These are phyloP conservation scores for Scutellaria galericulata DNA, from an alignment of 257 asterid species.

Conservation along the genomic window DNA sequence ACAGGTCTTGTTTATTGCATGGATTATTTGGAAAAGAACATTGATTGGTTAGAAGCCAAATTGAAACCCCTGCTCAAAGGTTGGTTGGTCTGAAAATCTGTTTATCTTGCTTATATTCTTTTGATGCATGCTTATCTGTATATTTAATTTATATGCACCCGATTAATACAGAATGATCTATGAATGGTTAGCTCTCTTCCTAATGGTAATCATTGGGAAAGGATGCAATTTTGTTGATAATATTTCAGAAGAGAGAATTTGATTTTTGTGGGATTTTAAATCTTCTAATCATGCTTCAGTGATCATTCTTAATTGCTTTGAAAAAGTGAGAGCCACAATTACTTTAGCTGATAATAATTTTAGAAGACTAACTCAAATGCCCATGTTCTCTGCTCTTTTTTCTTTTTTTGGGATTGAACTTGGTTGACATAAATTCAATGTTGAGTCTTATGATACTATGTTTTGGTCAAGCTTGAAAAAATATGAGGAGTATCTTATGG, in stretches of 20 bases:
- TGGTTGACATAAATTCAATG: conserved; percentile 2
- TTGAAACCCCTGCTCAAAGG: conserved; percentile 90
- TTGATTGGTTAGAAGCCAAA: conserved; percentile 88
- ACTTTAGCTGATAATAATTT: not conserved
- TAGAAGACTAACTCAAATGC: not conserved
- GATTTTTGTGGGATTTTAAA: not conserved
- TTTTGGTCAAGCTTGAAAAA: not conserved
- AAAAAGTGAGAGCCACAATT: too few species aligned
- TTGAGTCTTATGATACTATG: not conserved
- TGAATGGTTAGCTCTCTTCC: conserved; percentile 7
- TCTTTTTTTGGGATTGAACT: not conserved
- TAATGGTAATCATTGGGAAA: conserved; percentile 13
- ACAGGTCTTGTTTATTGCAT: conserved; percentile 96
- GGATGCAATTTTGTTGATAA: not conserved
- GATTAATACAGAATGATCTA: conserved; percentile 1
- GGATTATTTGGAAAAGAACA: conserved; percentile 94
- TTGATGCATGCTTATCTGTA: conserved; percentile 14
- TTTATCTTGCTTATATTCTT: not conserved
- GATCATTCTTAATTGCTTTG: too few species aligned
- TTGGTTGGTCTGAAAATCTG: conserved; percentile 35
- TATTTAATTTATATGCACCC: conserved; percentile 1
- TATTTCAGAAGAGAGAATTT: not conserved
- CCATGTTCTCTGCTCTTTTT: conserved; percentile 12
- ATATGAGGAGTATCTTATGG: not conserved
- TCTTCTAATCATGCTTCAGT: too few species aligned